A percentile compares a stretch with the other conserved stretches of the same genome.
phyloP scores from a whole-genome alignment of 768 basidiomycete genomes.

The Leccinum pellstonianum region DNA sequence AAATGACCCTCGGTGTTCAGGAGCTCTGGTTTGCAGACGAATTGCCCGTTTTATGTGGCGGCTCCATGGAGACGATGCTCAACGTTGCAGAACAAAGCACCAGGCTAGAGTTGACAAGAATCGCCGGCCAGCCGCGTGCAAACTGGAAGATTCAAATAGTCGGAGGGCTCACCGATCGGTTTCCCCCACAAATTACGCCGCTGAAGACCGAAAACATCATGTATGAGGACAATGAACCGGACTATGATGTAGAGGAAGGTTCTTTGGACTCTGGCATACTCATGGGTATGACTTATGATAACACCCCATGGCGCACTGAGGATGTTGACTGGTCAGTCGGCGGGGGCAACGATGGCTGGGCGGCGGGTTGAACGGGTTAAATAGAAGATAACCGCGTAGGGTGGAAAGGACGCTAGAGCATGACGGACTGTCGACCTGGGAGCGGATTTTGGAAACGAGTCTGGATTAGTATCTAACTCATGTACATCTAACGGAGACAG shows the following conservation, averaged over 20 bases:
- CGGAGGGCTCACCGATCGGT: constrained; percentile 16
- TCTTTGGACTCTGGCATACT: constrained; percentile 32
- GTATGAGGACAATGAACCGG: constrained; percentile 23
- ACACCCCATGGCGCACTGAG: constrained; percentile 4
- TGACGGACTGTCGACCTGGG: neutral
- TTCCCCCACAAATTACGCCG: constrained; percentile 6
- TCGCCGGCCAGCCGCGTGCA: constrained; percentile 16
- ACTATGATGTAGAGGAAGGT: constrained; percentile 16
- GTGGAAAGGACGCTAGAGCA: neutral
- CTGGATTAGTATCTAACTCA: constrained; percentile 25
- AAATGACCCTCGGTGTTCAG: constrained; percentile 43
- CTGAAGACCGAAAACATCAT: constrained; percentile 12
- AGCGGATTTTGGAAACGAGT: constrained; percentile 3
- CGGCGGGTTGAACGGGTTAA: constrained; percentile 2
- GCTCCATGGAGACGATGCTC: constrained; percentile 32
- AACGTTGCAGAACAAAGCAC: constrained; percentile 23
- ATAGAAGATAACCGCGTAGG: neutral
- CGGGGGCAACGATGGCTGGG: constrained; percentile 11
- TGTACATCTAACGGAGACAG: constrained; percentile 24
- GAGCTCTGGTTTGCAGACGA: constrained; percentile 49
- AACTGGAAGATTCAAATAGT: constrained; percentile 35
- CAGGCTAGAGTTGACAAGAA: constrained; percentile 24
- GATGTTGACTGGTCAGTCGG: constrained; percentile 6
- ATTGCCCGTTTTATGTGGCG: constrained; percentile 35
- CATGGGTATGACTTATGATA: constrained; percentile 13